Evolutionary conservation across 2,329 filamentous ascomycete genomes (phyloP), one percentile per base, ranked within the genome.

Genomic region (Colletotrichum aenigma): DNA sequence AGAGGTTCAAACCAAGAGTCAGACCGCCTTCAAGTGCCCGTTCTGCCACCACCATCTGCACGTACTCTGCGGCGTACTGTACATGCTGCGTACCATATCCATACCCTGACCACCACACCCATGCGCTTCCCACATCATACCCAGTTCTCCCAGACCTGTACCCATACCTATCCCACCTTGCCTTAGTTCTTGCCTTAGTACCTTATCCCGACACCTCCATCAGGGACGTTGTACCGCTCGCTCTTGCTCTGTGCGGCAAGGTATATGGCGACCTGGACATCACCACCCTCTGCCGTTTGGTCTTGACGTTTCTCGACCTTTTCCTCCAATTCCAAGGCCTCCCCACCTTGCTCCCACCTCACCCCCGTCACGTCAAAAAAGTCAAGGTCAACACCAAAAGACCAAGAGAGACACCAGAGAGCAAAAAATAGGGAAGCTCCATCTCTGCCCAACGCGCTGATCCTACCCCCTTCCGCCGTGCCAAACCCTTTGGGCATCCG

Each of bases 371-470:
- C 65, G 34, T 60, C 48, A 60, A 66, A 52, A 38, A 73, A 60
- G 48, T 36, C 32, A 58, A 74, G 70, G 64, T 58, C 70, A 60
- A 60, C 70, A 56, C 61, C 32, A 76, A 43, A 36, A 67, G 65
- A 32, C 62, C 26, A 58, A 30, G 15, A 32, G 56, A 66, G 65
- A 55, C 26, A 28, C 21, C n/a, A 24, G 48, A 28, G 52, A 26
- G 32, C 34, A 60, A 60, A 60, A 60, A 32, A 26, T 18, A 38
- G 55, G 34, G 36, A 64, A 66, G 78, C 77, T 75, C 78, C 79
- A 78, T 83, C 79, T 81, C 82, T 83, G 82, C 83, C 83, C 82
- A 84, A 84, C 83, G 64, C 80, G 83, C 82, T 82, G 83, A 84
- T 84, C 81, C 79, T 77, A 79, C 78, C 66, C 70, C 55, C 79